Conservation (phyloP, 2,329 filamentous ascomycete species). For the Fusarium graminum region DNA sequence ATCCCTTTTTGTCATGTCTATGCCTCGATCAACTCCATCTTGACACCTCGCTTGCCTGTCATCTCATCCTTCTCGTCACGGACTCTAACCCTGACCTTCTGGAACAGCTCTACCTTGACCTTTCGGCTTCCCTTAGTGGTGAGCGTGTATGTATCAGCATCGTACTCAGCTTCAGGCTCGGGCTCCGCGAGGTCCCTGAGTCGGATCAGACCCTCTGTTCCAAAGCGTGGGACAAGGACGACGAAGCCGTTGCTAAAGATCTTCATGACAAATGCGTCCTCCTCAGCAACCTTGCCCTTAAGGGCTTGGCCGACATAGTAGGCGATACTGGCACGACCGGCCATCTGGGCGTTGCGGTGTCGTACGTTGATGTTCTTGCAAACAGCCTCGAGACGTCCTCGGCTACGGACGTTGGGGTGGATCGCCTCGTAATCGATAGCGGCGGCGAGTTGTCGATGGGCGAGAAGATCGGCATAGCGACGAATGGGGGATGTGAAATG, state of each 20-base stretch:
- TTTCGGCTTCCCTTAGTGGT: constrained; percentile 68
- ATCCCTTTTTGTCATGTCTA: constrained; percentile 14
- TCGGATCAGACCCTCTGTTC: constrained; percentile 92
- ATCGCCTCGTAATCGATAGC: constrained; percentile 93
- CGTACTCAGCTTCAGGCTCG: constrained; percentile 84
- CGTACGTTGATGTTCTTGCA: constrained; percentile 99
- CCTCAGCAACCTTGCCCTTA: constrained; percentile 79
- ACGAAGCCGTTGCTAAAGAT: constrained; percentile 98
- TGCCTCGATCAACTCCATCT: constrained; percentile 73
- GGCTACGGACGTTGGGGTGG: constrained; percentile 84
- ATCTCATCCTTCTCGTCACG: constrained; percentile 93
- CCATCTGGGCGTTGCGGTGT: constrained; percentile 96
- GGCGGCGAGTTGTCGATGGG: constrained; percentile 92
- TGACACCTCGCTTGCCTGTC: constrained; percentile 94
- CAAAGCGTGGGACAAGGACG: constrained; percentile 94
- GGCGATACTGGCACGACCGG: constrained; percentile 91
- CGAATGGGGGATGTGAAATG: constrained; percentile 98
- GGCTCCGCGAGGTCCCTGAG: constrained; percentile 83
- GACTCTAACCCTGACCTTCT: constrained; percentile 90
- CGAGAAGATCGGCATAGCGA: constrained; percentile 95
- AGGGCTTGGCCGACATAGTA: constrained; percentile 98
- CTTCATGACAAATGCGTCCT: constrained; percentile 96
- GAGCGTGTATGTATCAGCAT: constrained; percentile 87
- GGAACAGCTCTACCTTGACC: constrained; percentile 83
- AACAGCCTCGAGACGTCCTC: constrained; percentile 88